These are phyloP conservation scores for Aristolochia fimbriata DNA, from an alignment of 164 flowering plant genomes.

Conservation along the genomic window DNA sequence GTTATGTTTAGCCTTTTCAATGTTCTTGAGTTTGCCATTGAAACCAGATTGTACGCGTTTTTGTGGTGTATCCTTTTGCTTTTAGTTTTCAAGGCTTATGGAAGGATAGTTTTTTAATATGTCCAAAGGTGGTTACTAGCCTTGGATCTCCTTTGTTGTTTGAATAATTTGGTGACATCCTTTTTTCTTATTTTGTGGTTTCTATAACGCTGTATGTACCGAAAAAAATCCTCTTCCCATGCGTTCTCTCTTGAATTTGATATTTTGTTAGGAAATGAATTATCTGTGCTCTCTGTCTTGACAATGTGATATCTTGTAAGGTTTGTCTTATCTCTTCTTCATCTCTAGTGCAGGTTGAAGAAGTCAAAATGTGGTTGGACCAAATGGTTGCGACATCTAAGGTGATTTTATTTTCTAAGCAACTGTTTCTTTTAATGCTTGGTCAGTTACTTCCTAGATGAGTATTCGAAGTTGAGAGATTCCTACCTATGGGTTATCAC, in stretches of 20 bases:
- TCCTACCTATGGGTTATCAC: background rate
- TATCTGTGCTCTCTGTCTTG: background rate
- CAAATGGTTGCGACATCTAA: constrained; percentile 33
- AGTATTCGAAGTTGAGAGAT: background rate
- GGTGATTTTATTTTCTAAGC: constrained; percentile 26
- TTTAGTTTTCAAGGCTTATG: too few species aligned
- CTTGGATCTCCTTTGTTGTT: too few species aligned
- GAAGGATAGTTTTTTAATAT: too few species aligned
- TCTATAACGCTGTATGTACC: background rate
- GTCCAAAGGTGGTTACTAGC: too few species aligned
- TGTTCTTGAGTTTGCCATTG: too few species aligned
- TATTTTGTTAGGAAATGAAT: background rate
- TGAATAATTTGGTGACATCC: too few species aligned
- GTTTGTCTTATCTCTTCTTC: background rate
- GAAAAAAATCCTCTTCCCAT: background rate
- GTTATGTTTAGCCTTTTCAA: background rate
- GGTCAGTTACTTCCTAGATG: background rate
- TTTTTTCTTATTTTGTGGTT: background rate
- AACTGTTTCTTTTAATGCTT: background rate
- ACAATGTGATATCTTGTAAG: background rate
- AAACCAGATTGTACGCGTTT: too few species aligned
- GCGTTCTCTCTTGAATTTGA: background rate
- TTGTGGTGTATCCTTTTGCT: too few species aligned
- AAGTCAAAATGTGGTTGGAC: constrained; percentile 75
- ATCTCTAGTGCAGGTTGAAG: constrained; percentile 60